Base-by-base conservation (phyloP, 2,329 filamentous ascomycete species). In the Chalaropsis thielavioides region DNA sequence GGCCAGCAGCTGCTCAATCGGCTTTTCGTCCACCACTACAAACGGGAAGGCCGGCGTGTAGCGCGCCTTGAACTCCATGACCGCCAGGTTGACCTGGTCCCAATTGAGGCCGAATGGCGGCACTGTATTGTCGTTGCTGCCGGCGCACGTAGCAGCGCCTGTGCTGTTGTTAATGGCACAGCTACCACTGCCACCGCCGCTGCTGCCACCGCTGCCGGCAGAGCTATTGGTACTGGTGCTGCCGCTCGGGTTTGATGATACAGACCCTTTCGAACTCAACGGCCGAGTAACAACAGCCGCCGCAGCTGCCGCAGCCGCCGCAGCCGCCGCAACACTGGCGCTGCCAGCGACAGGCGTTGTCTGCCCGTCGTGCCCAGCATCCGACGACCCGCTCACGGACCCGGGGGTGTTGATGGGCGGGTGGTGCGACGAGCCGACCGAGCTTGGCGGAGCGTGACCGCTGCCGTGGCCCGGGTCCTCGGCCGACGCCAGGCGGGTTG, bases 1-100 rank as follows among this genome's bases (percentile, higher is more conserved):
- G 13, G 65, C 61, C 35, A 69, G 70, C 1, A 78, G 68, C 19
- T 71, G 68, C 54, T 70, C 69, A 11, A 74, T 73, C 17, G 69
- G 64, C 35, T 70, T 68, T 8, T 72, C 70, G 1, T 72, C 71
- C 5, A 77, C 65, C 10, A 71, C 68, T 17, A 77, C 70, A 68
- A 76, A 77, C 0, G 76, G 76, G 61, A 77, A 77, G 27, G 73
- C 71, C 13, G 72, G 71, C 24, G 71, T 73, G 65, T 72, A 74
- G 4, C 71, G 70, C 3, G 66, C 66, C 27, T 71, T 72, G 66
- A 74, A 78, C 2, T 73, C 70, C 5, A 68, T 67, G 4, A 78
- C 62, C 3, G 74, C 72, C 15, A 71, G 68, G 19, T 73, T 67
- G n/a, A 74, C 75, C 62, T 77, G 74, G 10, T 69, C 51, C 76